phyloP scores from a whole-genome alignment of 139 green algal genomes.

The Yamagishiella unicocca region DNA sequence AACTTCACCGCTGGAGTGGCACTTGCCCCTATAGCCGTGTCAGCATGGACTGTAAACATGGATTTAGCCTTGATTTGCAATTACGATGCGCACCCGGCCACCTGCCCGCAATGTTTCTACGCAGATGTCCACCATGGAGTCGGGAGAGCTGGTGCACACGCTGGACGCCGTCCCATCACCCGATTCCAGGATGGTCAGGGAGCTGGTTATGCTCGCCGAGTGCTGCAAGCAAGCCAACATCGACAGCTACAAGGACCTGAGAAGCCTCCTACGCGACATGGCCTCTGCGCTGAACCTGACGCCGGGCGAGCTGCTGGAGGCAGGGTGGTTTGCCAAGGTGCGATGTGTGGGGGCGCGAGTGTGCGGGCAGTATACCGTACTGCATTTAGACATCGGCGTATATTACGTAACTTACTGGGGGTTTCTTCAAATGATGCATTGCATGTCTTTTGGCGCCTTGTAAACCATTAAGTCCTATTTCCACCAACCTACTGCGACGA shows the following conservation, averaged over 20 bases:
- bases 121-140: background rate
- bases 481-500: no score
- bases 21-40: background rate
- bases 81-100: background rate
- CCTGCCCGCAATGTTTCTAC: conserved; percentile 2
- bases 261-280: background rate
- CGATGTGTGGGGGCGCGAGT: background rate
- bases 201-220: conserved; percentile 29
- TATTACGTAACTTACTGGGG: no score
- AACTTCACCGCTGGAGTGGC: background rate
- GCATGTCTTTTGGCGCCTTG: no score
- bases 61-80: background rate
- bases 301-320: conserved; percentile 25
- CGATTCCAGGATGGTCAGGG: conserved; percentile 11
- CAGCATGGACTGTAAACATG: background rate
- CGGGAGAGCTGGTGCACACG: background rate
- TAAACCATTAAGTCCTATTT: no score
- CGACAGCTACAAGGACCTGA: conserved; percentile 5
- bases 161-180: background rate
- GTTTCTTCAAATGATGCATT: no score
- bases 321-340: conserved; percentile 18
- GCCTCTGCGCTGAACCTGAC: conserved; percentile 5
- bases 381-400: no score
- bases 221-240: conserved; percentile 9
- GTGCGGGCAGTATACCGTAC: no score